phyloP scores from a whole-genome alignment of 2,329 filamentous ascomycete genomes.

The Trichoderma sp. region DNA sequence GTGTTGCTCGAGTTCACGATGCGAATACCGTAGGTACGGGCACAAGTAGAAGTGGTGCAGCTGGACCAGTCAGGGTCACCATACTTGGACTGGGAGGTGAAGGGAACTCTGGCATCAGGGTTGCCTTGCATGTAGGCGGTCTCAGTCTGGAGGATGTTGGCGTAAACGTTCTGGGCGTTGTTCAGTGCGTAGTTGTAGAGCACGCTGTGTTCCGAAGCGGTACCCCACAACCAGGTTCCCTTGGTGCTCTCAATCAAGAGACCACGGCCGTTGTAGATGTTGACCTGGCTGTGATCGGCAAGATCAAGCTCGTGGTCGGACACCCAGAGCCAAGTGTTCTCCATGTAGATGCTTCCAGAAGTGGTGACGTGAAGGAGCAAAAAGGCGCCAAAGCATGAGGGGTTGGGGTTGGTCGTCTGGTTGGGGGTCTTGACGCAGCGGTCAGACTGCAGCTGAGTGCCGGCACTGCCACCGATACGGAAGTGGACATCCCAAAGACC shows the following conservation, averaged over 20 bases:
- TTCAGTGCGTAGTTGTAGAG: slow-evolving; percentile 83
- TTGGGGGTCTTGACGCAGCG: slow-evolving; percentile 75
- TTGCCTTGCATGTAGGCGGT: slow-evolving; percentile 87
- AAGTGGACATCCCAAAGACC: slow-evolving; percentile 97
- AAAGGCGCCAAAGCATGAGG: slow-evolving; percentile 72
- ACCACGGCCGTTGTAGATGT: slow-evolving; percentile 85
- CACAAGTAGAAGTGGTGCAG: slow-evolving; percentile 57
- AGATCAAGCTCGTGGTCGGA: slow-evolving; percentile 87
- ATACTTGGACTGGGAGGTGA: slow-evolving; percentile 55
- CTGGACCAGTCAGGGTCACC: slow-evolving; percentile 66
- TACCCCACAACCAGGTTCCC: slow-evolving; percentile 79
- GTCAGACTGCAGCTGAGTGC: slow-evolving; percentile 77
- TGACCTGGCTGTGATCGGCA: slow-evolving; percentile 70
- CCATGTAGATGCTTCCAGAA: slow-evolving; percentile 70
- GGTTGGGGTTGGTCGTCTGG: slow-evolving; percentile 57
- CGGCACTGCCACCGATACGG: slow-evolving; percentile 82
- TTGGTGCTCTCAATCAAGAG: slow-evolving; percentile 72
- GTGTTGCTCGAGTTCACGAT: slow-evolving; percentile 65
- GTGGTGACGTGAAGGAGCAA: slow-evolving; percentile 63
- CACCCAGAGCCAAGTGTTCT: slow-evolving; percentile 90
- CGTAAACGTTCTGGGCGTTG: slow-evolving; percentile 75
- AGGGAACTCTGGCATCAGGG: slow-evolving; percentile 67
- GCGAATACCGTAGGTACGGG: slow-evolving; percentile 75
- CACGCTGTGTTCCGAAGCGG: slow-evolving; percentile 63
- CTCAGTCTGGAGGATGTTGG: slow-evolving; percentile 83